These are phyloP conservation scores for Pistacia integerrima DNA, from an alignment of 345 rosid genomes.

Conservation along the genomic window DNA sequence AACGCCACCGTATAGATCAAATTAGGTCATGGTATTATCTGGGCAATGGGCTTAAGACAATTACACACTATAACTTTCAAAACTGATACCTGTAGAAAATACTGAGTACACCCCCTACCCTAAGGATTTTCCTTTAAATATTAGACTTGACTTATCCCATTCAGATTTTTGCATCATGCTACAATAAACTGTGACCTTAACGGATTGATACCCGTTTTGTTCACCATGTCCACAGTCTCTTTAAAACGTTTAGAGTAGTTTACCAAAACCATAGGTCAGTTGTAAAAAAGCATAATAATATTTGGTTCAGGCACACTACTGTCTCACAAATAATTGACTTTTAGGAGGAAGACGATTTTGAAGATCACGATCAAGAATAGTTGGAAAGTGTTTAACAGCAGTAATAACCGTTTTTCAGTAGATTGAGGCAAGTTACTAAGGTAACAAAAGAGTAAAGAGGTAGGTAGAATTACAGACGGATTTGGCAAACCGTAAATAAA, in stretches of 20 bases:
- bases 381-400: not conserved
- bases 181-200: not conserved
- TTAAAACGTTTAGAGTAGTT: not conserved
- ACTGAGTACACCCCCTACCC: not conserved
- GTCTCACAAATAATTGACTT: conserved; percentile 3
- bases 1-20: too few relatives aligned
- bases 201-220: conserved; percentile 33
- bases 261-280: not conserved
- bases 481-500: conserved; percentile 7
- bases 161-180: too few relatives aligned
- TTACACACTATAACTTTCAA: conserved; percentile 17
- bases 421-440: conserved; percentile 2
- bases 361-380: not conserved
- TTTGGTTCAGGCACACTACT: conserved; percentile 21
- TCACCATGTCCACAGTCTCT: conserved; percentile 24
- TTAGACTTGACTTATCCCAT: too few relatives aligned
- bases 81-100: too few relatives aligned
- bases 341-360: not conserved
- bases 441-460: not conserved
- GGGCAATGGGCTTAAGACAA: too few relatives aligned
- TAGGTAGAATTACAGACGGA: not conserved
- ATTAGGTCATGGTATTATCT: too few relatives aligned
- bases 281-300: not conserved
- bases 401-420: not conserved
- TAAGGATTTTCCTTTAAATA: conserved; percentile 16